Base-by-base conservation (phyloP, 2,329 filamentous ascomycete species). In the Ophiostoma fasciatum region DNA sequence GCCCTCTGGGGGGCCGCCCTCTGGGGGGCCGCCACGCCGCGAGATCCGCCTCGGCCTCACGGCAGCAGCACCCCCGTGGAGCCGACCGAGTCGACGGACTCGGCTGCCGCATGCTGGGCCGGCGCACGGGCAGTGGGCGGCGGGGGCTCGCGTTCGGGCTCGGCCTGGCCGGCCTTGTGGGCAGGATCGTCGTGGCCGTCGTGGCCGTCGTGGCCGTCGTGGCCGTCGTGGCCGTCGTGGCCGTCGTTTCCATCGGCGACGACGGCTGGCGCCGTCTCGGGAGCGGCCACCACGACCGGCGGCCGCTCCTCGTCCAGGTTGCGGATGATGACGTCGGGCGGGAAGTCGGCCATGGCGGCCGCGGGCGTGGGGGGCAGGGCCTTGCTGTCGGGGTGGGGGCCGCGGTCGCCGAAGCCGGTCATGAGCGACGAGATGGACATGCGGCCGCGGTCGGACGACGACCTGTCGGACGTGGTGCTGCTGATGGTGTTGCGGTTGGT, bases 401-500 rank as follows among this genome's bases (percentile, higher is more conserved):
- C 18, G 31, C n/a, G 11, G 18, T 26, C 17, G 21, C 7, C 4
- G 35, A 2, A 7, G 22, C 35, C 36, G 8, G 41, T 43, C 36
- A 40, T 37, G n/a, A 38, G 33, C 15, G 43, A 44, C 29, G 45
- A 44, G 13, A 44, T 20, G 5, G 43, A 45, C 37, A 43, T 42
- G 33, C 41, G 45, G 33, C 37, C 20, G 3, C 31, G 38, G 10
- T 31, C 28, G 15, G 42, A 38, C 23, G 38, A 45, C n/a, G 42
- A 45, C 3, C 28, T 26, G n/a, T 45, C 39, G 12, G 43, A 46
- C 7, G 37, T 43, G 7, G 37, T 47, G 40, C 46, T 48, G 40
- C 43, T 47, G 42, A 41, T 42, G 9, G 44, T 47, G 39, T 46
- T 46, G 36, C 46, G 44, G 40, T 45, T 41, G 15, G 20, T 19